Evolutionary conservation across 208 protist species (phyloP), one percentile per base, ranked within the genome.

Genomic region (Leishmania arabica): DNA sequence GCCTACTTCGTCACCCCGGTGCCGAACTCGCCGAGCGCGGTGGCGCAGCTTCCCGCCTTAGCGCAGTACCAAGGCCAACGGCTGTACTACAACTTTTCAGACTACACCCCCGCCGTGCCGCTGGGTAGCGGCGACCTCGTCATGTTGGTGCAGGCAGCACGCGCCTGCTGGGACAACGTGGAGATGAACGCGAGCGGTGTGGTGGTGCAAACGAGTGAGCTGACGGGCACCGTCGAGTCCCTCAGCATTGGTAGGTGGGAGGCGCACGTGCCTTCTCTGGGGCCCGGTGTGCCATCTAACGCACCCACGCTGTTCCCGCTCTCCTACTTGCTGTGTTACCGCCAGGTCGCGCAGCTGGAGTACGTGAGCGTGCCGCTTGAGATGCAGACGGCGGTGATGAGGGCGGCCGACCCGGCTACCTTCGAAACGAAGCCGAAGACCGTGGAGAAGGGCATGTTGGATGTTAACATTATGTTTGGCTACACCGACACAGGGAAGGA

Each of bases 241-340:
- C 42, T 37, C 17, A 45, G 77, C 5, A 53, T 86, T 6, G 86
- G 82, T 31, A 62, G 79, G 65, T 96, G 93, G 93, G 68, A 58
- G 1, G 89, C 83, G 27, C 92, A 96, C 81, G 89, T 98, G 6
- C 95, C 95, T 8, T 97, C 93, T 1, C 79, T 98, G 9, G 95
- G 95, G 27, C 95, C 95, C 21, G 80, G 86, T 77, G 87, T 89
- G 17, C 87, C 90, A 9, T 40, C 80, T 6, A 37, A 58, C 62
- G 62, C 58, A 42, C 42, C 77, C 56, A 69, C 82, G 37, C 84
- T 89, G 7, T 98, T 96, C 82, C 95, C 95, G 21, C 80, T 92
- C 17, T 64, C 73, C 37, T 95, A 95, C 81, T n/a, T 87, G 34
- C 79, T 97, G 37, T 98, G 95, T 82, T 97, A 96, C 86, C 93